Evolutionary conservation across 2,329 filamentous ascomycete genomes (phyloP), one percentile per base, ranked within the genome.

Genomic region (Colletotrichum sidae): DNA sequence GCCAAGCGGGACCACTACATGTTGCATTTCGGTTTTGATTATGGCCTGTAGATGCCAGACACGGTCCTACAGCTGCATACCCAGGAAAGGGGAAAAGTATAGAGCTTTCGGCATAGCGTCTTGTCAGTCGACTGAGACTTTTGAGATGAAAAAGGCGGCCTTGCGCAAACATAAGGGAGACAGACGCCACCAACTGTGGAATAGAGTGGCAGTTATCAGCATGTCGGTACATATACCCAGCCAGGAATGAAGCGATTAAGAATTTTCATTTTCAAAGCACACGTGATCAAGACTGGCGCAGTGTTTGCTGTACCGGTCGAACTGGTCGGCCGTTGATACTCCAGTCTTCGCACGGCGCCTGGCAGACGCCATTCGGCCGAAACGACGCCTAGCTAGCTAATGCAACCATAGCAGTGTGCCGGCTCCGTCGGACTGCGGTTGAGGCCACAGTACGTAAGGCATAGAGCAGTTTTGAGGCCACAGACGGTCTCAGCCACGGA

Each of bases 161-260:
- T 38, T 25, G 45, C 35, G 42, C 37, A 33, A 13, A 35, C 34
- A 44, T 7, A 35, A 35, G 4, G 39, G 37, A 13, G 15, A n/a
- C 41, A 25, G 47, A 47, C 15, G 34, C 33, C 41, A 33, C 8
- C 44, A 34, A 15, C 6, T 39, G 7, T 25, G 55, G 34, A 46
- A 17, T 33, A 50, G 41, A 44, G 39, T 35, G 47, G 52, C 52
- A 62, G 39, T 55, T 39, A 39, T 42, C 38, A 67, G 44, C 50
- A 55, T 65, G 38, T 60, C 50, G 53, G 55, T 65, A 47, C 35
- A 67, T 67, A 67, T 67, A 67, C 63, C 63, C 38, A 55, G 15
- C 35, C 37, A 65, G 56, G 44, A 66, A 47, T 65, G 51, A 51
- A 67, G 38, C 50, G 44, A 45, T 51, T 51, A 34, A 60, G 41